Conservation (phyloP, 177 flowering plant species). For the Vitis hybrid region DNA sequence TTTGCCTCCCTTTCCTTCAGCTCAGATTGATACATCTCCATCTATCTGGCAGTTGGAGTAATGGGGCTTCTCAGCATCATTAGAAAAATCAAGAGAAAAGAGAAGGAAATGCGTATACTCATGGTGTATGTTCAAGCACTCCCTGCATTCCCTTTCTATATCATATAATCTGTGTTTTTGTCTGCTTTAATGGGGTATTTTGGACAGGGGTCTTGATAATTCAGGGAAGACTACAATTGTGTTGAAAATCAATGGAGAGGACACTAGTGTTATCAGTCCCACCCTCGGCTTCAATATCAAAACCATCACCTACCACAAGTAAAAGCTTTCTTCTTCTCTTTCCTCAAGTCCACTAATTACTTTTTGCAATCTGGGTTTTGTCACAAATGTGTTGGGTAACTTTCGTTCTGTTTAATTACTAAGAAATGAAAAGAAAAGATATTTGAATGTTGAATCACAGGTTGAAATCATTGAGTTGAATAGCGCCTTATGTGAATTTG, state of each 20-base stretch:
- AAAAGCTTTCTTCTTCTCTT: conserved; percentile 10
- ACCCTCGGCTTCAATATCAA: conserved; percentile 97
- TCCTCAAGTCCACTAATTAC: too few relatives aligned
- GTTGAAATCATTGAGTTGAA: too few relatives aligned
- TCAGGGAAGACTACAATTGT: conserved; percentile 97
- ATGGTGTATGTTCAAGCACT: conserved; percentile 72
- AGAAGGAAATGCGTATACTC: conserved; percentile 94
- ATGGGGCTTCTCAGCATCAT: conserved; percentile 97
- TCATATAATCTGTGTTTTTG: not conserved
- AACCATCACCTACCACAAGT: conserved; percentile 83
- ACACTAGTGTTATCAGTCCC: conserved; percentile 95
- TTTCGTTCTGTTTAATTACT: too few relatives aligned
- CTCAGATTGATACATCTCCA: too few relatives aligned
- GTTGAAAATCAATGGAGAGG: conserved; percentile 89
- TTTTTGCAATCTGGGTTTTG: conserved; percentile 1
- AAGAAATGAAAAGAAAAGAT: too few relatives aligned
- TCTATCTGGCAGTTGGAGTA: too few relatives aligned
- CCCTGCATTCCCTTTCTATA: not conserved
- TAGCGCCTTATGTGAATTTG: too few relatives aligned
- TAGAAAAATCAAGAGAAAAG: conserved; percentile 86
- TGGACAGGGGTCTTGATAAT: conserved; percentile 85
- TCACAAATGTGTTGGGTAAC: not conserved
- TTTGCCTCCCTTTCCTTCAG: too few relatives aligned
- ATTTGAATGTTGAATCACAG: too few relatives aligned
- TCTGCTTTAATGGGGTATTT: not conserved